phyloP scores from a whole-genome alignment of 2,329 filamentous ascomycete genomes.

The Phialocephala sp. region DNA sequence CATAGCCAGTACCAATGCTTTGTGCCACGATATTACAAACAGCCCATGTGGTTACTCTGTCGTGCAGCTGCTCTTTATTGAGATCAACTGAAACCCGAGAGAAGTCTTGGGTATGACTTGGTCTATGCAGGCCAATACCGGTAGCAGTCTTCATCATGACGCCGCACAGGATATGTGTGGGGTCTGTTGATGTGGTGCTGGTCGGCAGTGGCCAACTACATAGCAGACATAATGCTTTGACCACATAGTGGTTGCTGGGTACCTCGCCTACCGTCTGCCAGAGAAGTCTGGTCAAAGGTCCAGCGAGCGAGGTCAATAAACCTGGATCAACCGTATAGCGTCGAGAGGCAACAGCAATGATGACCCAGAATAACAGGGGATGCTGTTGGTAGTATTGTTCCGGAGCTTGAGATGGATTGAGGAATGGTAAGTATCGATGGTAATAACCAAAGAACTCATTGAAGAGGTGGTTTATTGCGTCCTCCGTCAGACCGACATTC shows the following conservation, averaged over 20 bases:
- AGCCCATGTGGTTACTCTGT: slow-evolving; percentile 81
- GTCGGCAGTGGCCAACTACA: slow-evolving; percentile 85
- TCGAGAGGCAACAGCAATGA: slow-evolving; percentile 75
- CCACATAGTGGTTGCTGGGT: slow-evolving; percentile 78
- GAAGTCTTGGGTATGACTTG: slow-evolving; percentile 83
- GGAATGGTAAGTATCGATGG: slow-evolving; percentile 78
- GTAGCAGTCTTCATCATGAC: slow-evolving; percentile 89
- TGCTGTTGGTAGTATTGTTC: slow-evolving; percentile 80
- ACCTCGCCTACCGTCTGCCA: slow-evolving; percentile 81
- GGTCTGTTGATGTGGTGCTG: slow-evolving; percentile 80
- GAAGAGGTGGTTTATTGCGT: slow-evolving; percentile 69
- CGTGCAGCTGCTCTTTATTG: slow-evolving; percentile 78
- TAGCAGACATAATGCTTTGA: slow-evolving; percentile 79
- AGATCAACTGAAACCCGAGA: slow-evolving; percentile 76
- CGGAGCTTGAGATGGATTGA: slow-evolving; percentile 69
- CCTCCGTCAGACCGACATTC: slow-evolving; percentile 67
- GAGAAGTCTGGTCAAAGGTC: slow-evolving; percentile 71
- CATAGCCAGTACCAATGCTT: slow-evolving; percentile 81
- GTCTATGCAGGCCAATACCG: slow-evolving; percentile 80
- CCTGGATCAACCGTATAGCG: slow-evolving; percentile 65
- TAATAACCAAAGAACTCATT: slow-evolving; percentile 77
- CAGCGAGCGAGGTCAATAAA: slow-evolving; percentile 71
- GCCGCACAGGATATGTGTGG: slow-evolving; percentile 78
- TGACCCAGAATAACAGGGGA: slow-evolving; percentile 84
- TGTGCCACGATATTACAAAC: slow-evolving; percentile 86